A percentile compares a stretch with the other conserved stretches of the same genome.
Conservation (phyloP, 73 alveolate species). For the Urostyla sp. region DNA sequence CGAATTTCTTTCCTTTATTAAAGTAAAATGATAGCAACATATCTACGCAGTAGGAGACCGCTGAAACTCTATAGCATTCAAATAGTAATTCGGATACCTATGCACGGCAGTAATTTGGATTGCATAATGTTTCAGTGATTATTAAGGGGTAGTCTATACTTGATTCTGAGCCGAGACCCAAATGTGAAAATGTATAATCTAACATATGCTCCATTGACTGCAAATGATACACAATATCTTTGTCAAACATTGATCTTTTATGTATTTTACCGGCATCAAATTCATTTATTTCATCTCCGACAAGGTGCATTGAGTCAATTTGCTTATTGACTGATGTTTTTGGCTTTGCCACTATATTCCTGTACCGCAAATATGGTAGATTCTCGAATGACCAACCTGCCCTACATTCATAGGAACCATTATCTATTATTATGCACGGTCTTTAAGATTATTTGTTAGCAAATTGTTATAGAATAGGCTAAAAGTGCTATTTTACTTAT, state of each 20-base stretch:
- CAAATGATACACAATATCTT: conserved; percentile 86
- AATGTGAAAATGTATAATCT: conserved; percentile 89
- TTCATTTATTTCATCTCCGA: conserved; percentile 71
- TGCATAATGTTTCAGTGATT: conserved; percentile 91
- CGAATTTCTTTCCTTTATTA: conserved; percentile 61
- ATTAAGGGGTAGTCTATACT: conserved; percentile 88
- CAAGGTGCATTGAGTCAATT: conserved; percentile 47
- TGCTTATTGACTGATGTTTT: conserved; percentile 74
- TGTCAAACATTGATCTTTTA: conserved; percentile 92
- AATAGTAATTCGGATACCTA: conserved; percentile 86
- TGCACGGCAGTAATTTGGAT: conserved; percentile 87
- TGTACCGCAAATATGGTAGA: conserved; percentile 84
- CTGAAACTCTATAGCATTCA: conserved; percentile 90
- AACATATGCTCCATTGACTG: conserved; percentile 87
- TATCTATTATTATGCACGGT: conserved; percentile 87
- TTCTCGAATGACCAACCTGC: conserved; percentile 95
- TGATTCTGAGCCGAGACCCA: conserved; percentile 75
- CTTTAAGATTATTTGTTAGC: conserved; percentile 9
- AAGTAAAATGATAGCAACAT: conserved; percentile 78
- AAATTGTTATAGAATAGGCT: neutral
- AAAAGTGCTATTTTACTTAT: conserved; percentile 17
- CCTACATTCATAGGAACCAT: conserved; percentile 90
- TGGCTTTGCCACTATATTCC: conserved; percentile 87
- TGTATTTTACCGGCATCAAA: conserved; percentile 90
- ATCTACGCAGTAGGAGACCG: conserved; percentile 87